Evolutionary conservation across 805 yeast species (phyloP).

Genomic region (Candida nitratophila): DNA sequence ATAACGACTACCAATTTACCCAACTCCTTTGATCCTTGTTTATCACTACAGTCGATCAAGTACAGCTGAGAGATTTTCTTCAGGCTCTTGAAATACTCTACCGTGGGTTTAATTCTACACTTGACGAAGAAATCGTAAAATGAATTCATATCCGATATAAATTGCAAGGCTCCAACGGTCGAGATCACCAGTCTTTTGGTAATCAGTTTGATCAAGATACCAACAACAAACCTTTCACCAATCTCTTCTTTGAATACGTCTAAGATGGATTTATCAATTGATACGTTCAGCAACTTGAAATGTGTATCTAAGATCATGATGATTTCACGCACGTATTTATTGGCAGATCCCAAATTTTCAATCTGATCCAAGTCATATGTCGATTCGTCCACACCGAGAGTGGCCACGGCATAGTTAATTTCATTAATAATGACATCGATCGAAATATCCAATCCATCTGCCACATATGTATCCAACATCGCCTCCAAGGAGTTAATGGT

Average conservation of each 20-base stretch:
- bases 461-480: conserved; percentile 79
- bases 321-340: conserved; percentile 59
- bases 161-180: conserved; percentile 71
- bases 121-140: conserved; percentile 66
- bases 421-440: conserved; percentile 84
- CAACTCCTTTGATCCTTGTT: conserved; percentile 71
- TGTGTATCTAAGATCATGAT: conserved; percentile 63
- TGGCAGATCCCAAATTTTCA: conserved; percentile 24
- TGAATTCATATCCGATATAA: conserved; percentile 75
- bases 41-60: conserved; percentile 52
- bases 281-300: conserved; percentile 63
- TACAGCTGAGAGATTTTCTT: conserved; percentile 82
- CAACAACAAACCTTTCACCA: conserved; percentile 74
- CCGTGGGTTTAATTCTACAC: conserved; percentile 58
- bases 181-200: conserved; percentile 64
- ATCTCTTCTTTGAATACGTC: conserved; percentile 94
- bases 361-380: conserved; percentile 41
- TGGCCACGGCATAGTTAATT: conserved; percentile 29
- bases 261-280: conserved; percentile 80
- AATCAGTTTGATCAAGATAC: conserved; percentile 63
- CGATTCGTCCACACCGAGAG: conserved; percentile 22
- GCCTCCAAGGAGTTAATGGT: conserved; percentile 53
- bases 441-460: conserved; percentile 88
- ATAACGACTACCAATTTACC: conserved; percentile 81
- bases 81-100: conserved; percentile 71